Base-by-base conservation (phyloP, 225 moss, liverwort and hornwort species). In the Anthoceros angustus region DNA sequence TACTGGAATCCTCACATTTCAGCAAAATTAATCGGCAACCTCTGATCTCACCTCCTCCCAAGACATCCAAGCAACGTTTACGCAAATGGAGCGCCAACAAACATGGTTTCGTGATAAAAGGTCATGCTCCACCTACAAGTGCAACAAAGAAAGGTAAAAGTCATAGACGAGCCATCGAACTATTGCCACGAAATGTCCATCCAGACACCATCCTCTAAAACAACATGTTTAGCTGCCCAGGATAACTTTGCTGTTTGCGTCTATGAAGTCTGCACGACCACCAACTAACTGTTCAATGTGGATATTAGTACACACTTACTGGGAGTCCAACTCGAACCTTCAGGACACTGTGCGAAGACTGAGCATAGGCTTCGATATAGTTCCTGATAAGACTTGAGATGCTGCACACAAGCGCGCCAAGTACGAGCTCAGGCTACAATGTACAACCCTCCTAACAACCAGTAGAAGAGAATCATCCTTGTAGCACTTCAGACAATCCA, bases 241-340 rank as follows among this genome's bases (percentile, higher is more conserved):
- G 12, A 24, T 10, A 9, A 70, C 12, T 10, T 41, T 63, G 10
- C 38, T 66, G 5, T 38, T 12, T 38, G 5, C 5, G 42, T 39
- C 4, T 40, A 2, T 20, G 63, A 9, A 43, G 10, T 32, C 24
- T 60, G 49, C n/a, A n/a, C 6, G 2, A 16, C 48, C 60, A 43
- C 41, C 24, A 63, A 38, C 11, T 45, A 6, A 42, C 42, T 10
- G 42, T 20, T 42, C 5, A 10, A 65, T 16, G 14, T 42, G 9
- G 39, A 73, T 9, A 16, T 9, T 41, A 43, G 1, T 5, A 7
- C 0, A 5, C 41, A 42, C 10, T 21, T 61, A 92, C 92, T 74
- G 77, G 88, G 21, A 92, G 86, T 64, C 92, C 92, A 32, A 92
- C 50, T 71, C 92, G 86, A 61, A 88, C 63, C 69, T 92, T 92